Conservation (phyloP, 129 eudicot genomes). For the Heracleum sosnowskyi region DNA sequence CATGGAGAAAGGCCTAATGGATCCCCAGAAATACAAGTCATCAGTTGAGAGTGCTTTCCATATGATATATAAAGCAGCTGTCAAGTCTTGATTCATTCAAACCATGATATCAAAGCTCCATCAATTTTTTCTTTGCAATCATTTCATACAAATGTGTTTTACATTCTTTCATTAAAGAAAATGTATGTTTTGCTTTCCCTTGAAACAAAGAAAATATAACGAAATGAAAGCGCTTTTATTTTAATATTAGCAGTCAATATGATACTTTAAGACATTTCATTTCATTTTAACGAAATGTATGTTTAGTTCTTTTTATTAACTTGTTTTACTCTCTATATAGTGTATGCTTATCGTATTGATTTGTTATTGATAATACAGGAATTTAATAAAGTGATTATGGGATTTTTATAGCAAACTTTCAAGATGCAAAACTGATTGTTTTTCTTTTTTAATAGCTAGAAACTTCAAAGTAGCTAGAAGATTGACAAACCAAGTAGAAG, state of each 20-base stretch:
- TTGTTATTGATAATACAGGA: background rate
- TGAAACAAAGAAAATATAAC: background rate
- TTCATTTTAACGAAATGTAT: too few species aligned
- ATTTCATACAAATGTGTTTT: background rate
- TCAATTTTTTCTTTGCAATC: background rate
- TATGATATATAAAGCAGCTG: conserved; percentile 24
- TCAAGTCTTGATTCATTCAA: background rate
- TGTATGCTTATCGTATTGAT: background rate
- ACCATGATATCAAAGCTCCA: background rate
- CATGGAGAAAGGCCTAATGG: conserved; percentile 34
- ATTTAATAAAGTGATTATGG: background rate
- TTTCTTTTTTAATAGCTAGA: conserved; percentile 3
- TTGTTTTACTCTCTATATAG: too few species aligned
- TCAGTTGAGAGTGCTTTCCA: conserved; percentile 34
- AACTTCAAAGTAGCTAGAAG: conserved; percentile 9
- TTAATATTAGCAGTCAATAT: too few species aligned
- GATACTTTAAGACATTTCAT: too few species aligned
- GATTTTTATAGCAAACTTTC: background rate
- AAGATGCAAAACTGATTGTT: background rate
- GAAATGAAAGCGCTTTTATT: too few species aligned
- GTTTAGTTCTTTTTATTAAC: too few species aligned
- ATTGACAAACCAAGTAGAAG: conserved; percentile 4
- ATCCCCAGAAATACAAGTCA: conserved; percentile 27
- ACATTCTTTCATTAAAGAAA: background rate
- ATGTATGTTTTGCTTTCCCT: background rate